Percentiles rank a stretch among this genome's conserved stretches.
Conservation (phyloP, 225 moss, liverwort and hornwort genomes). For the Antitrichia curtipendula region DNA sequence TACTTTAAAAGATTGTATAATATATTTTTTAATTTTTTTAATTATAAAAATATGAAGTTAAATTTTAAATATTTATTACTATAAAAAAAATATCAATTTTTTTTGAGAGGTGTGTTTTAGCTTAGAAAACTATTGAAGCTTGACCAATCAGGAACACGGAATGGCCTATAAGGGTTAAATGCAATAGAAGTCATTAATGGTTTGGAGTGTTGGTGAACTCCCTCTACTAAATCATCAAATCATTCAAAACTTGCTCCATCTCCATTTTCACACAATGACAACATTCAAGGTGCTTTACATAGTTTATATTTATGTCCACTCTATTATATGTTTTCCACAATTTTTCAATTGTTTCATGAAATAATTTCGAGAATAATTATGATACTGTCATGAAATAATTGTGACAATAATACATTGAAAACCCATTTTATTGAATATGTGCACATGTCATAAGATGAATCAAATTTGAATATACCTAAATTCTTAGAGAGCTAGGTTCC, state of each 20-base stretch:
- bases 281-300: background rate
- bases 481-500: background rate
- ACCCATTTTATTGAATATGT: background rate
- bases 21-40: too few species aligned
- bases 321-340: too few species aligned
- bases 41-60: too few species aligned
- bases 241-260: background rate
- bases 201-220: background rate
- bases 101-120: background rate
- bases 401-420: background rate
- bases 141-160: accelerated
- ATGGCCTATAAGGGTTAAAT: background rate
- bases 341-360: background rate
- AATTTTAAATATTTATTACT: too few species aligned
- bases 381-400: background rate
- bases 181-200: background rate
- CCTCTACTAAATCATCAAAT: background rate
- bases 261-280: background rate
- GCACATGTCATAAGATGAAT: background rate
- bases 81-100: background rate
- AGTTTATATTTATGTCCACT: background rate
- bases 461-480: background rate
- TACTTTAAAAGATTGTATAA: background rate
- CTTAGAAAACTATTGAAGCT: background rate
- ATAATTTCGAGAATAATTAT: too few species aligned